These are phyloP conservation scores for Thielaviopsis populi DNA, from an alignment of 2,329 filamentous ascomycete species.

Conservation along the genomic window DNA sequence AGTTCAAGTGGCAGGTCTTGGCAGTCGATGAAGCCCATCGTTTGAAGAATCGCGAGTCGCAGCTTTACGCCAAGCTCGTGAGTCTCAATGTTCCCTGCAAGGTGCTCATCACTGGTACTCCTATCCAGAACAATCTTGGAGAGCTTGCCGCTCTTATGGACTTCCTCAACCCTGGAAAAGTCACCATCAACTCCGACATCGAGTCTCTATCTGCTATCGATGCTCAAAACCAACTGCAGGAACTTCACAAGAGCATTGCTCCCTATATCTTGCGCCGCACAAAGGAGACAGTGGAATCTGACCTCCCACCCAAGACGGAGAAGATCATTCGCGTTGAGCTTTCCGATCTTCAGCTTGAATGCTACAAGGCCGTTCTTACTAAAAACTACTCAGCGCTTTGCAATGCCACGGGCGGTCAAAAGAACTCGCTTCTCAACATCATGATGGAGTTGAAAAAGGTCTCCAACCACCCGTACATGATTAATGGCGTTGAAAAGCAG, in stretches of 20 bases:
- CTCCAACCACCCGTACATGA: slow-evolving; percentile 98
- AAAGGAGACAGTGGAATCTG: slow-evolving; percentile 94
- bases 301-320: slow-evolving; percentile 90
- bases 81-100: slow-evolving; percentile 80
- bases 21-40: slow-evolving; percentile 94
- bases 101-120: slow-evolving; percentile 88
- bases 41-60: slow-evolving; percentile 89
- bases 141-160: slow-evolving; percentile 88
- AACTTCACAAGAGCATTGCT: slow-evolving; percentile 72
- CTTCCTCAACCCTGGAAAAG: slow-evolving; percentile 89
- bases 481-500: slow-evolving; percentile 80
- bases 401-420: slow-evolving; percentile 77
- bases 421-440: slow-evolving; percentile 89
- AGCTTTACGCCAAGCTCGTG: slow-evolving; percentile 72
- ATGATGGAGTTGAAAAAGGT: slow-evolving; percentile 99
- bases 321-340: slow-evolving; percentile 98
- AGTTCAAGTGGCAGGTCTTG: slow-evolving; percentile 95
- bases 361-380: slow-evolving; percentile 97
- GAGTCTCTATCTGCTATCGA: slow-evolving; percentile 62
- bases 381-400: slow-evolving; percentile 91
- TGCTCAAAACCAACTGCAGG: slow-evolving; percentile 73
- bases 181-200: slow-evolving; percentile 81
- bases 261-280: slow-evolving; percentile 92
- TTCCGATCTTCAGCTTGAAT: slow-evolving; percentile 89
- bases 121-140: slow-evolving; percentile 90